Base-by-base conservation (phyloP, 176 grass and related monocot genomes). In the Raddia distichophylla region DNA sequence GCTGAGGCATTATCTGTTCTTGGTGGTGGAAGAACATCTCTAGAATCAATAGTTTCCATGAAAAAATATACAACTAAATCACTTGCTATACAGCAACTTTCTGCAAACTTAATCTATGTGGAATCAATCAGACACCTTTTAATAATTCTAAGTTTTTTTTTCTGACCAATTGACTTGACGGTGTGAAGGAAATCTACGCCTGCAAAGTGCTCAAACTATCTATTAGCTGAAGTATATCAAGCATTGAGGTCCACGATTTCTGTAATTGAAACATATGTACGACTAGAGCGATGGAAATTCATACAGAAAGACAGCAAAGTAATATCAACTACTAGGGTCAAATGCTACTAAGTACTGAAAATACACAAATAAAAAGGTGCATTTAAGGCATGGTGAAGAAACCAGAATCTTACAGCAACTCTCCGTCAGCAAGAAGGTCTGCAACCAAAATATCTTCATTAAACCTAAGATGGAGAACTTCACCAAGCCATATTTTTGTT, bases 401-500 rank as follows among this genome's bases (percentile, higher is more conserved):
- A 88, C 51, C 10, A 67, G 20, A 69, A 70, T 83, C 94, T 86
- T 97, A 97, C 94, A 97, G 79, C 48, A 97, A 80, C 55, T 97
- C 94, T 55, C 94, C 94, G 51, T 97, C 91, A 67, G 91, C 75
- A 70, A 97, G 92, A 66, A 97, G 92, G 44, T 97, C 91, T 8
- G 87, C 85, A 86, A 89, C 85, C 71, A 88, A 86, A 71, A 71
- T 74, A 5, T 83, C 87, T 84, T 94, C 92, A 85, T 90, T 80
- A 70, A 97, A 92, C 78, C 85, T 88, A 64, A 92, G 71, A 80
- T 92, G 89, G 4, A 97, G 92, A 80, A 97, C 85, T 82, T 97
- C 94, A 13, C 91, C 94, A 55, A 94, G 94, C 94, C 94, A 97
- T 67, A 97, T 92, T 78, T 89, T 94, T 14, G 94, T 91, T 82